phyloP scores from a whole-genome alignment of 805 yeast species.

The Metschnikowia lachancei region DNA sequence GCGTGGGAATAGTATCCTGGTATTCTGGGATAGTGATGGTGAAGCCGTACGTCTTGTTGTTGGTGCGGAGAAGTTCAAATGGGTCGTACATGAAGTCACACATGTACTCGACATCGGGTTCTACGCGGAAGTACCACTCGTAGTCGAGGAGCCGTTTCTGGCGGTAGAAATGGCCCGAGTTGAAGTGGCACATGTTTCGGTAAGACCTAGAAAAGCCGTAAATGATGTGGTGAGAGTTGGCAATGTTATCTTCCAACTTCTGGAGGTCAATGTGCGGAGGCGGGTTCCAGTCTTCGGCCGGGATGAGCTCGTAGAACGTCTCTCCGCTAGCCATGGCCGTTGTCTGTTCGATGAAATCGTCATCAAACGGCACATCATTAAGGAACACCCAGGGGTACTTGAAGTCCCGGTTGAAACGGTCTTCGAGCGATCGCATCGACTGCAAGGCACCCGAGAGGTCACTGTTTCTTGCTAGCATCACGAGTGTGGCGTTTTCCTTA shows the following conservation, averaged over 20 bases:
- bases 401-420: slow-evolving; percentile 39
- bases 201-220: slow-evolving; percentile 52
- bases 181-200: slow-evolving; percentile 71
- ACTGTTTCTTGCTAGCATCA: slow-evolving; percentile 83
- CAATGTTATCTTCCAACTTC: slow-evolving; percentile 27
- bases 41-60: slow-evolving; percentile 50
- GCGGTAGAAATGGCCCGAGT: slow-evolving; percentile 59
- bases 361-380: slow-evolving; percentile 42
- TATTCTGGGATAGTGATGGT: slow-evolving; percentile 50
- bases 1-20: slow-evolving; percentile 49
- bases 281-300: slow-evolving; percentile 40
- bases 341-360: slow-evolving; percentile 41
- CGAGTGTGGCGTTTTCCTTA: slow-evolving; percentile 75
- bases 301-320: slow-evolving; percentile 41
- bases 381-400: slow-evolving; percentile 46
- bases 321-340: slow-evolving; percentile 45
- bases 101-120: slow-evolving; percentile 53
- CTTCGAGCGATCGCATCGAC: slow-evolving; percentile 44
- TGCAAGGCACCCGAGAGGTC: slow-evolving; percentile 70
- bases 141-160: slow-evolving; percentile 44
- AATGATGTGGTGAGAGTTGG: slow-evolving; percentile 28
- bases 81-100: slow-evolving; percentile 61
- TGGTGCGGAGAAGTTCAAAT: slow-evolving; percentile 40
- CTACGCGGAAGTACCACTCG: slow-evolving; percentile 61
- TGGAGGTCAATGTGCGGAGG: slow-evolving; percentile 35